Base-by-base conservation (phyloP, 2,329 filamentous ascomycete species). In the Alternaria gaisen region DNA sequence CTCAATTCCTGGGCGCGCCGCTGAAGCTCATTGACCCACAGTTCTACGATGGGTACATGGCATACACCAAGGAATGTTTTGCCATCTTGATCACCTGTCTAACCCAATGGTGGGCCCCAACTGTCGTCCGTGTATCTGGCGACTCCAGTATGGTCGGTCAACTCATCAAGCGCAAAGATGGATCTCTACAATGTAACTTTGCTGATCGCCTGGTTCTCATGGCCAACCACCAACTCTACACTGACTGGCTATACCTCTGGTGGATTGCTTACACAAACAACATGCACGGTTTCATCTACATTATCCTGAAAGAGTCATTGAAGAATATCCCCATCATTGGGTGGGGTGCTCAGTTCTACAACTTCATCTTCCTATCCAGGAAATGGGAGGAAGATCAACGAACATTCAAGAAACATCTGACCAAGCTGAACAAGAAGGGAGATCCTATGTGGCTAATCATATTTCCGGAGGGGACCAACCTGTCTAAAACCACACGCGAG, bases 201-300 rank as follows among this genome's bases (percentile, higher is more conserved):
- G 92, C 93, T 0, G 90, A 95, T 73, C 87, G 93, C 50, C 82
- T 96, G 73, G 86, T 97, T 26, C 82, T 97, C 80, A 91, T 96
- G 77, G 92, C 93, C 26, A 97, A 97, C 75, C 93, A 97, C 74
- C 92, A 81, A 86, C 89, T 96, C 53, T 96, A 97, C 75, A 94
- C 92, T 9, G 92, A 97, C 80, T 97, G 92, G 93, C 80, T 96
- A 9, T 97, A 97, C 75, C 86, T 97, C 8, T 97, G 93, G 93
- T 97, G 93, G 93, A 89, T 93, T 26, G 91, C 89, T n/a, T 97
- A 97, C 72, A 92, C 91, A 26, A 91, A 91, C 58, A 85, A 86
- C 54, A 92, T 93, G 87, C 91, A 95, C 71, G 93, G 93, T 11
- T 90, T 93, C 74, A 85, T 97, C 72, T 96, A 93, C 81, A 97